Base-by-base conservation (phyloP, 202 grass and related monocot genomes). In the Zoysia matrella region DNA sequence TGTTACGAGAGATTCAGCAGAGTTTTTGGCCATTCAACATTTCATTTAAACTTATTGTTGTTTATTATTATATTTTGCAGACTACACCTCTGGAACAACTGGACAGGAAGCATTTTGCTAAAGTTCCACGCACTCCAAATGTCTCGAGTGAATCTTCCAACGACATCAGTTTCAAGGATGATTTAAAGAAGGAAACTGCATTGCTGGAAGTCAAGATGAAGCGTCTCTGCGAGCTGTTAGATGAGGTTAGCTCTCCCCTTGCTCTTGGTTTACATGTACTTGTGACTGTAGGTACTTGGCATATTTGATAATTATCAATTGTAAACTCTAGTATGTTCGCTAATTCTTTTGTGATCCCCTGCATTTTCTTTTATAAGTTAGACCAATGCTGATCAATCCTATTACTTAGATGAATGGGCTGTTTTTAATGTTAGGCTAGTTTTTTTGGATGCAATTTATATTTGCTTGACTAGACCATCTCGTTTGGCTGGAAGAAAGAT, bases 71-170 rank as follows among this genome's bases (percentile, higher is more conserved):
- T 87, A 15, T 80, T 77, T 56, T 86, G 64, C 68, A 99, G 91
- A 72, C 89, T 74, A 99, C 83, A 14, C 87, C 92, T 15, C 87
- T 99, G 75, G 89, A 93, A 52, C 81, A 92, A 73, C 72, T 99
- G 60, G 96, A 95, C 68, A 84, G 71, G 64, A 99, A 99, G 74
- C 87, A 95, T 94, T 99, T 99, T 78, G 87, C 71, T 4, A 99
- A 93, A 99, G 87, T 83, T 79, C 55, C 88, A 55, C 77, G 40
- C 18, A 67, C 46, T 84, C 81, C 53, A 22, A 47, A 55, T 61
- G 79, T 76, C 67, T 83, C 88, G 63, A 88, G 85, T 76, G 73
- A 64, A 72, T 9, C 63, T 67, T 65, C 88, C 41, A 86, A 84
- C 67, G 88, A 86, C 45, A 88, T 73, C 57, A 77, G 5, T 79